A percentile compares a stretch with the other conserved stretches of the same genome.
Conservation (phyloP, 306 rosid species). For the Ormosia emarginata region DNA sequence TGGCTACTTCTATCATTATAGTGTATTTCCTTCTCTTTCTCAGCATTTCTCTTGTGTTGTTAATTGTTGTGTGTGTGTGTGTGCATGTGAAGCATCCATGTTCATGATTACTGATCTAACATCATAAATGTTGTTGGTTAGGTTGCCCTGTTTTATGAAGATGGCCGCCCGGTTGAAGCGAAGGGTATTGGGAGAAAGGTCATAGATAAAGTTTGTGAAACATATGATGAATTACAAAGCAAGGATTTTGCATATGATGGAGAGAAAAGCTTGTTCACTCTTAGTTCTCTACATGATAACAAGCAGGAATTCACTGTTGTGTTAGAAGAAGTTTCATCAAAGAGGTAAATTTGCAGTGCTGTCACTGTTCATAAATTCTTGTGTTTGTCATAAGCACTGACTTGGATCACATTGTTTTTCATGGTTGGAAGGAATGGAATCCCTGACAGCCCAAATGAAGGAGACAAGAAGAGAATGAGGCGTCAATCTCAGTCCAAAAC, state of each 20-base stretch:
- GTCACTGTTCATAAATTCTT: not conserved
- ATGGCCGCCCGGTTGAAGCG: slow-evolving; percentile 22
- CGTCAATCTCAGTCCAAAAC: slow-evolving; percentile 24
- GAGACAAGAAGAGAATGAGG: slow-evolving; percentile 31
- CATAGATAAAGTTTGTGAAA: slow-evolving; percentile 27
- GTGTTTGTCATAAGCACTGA: not conserved
- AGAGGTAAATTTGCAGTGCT: slow-evolving; percentile 1
- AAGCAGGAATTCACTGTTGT: slow-evolving; percentile 24
- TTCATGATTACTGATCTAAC: not conserved
- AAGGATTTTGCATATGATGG: slow-evolving; percentile 43
- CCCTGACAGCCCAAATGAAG: not conserved
- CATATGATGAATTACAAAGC: slow-evolving; percentile 15
- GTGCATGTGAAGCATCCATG: not conserved
- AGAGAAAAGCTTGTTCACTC: slow-evolving; percentile 33
- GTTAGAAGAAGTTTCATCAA: slow-evolving; percentile 30
- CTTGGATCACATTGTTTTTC: not conserved
- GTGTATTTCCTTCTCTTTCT: not conserved
- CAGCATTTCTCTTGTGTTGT: not conserved
- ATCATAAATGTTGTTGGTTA: slow-evolving; percentile 1
- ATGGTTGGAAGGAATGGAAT: slow-evolving; percentile 16
- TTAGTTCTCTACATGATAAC: slow-evolving; percentile 10
- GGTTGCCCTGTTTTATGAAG: slow-evolving; percentile 40
- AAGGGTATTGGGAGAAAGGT: slow-evolving; percentile 40
- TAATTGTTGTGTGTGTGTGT: not conserved
- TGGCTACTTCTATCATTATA: slow-evolving; percentile 41